phyloP scores from a whole-genome alignment of 352 stramenopile genomes.

The Globisporangium canariense region DNA sequence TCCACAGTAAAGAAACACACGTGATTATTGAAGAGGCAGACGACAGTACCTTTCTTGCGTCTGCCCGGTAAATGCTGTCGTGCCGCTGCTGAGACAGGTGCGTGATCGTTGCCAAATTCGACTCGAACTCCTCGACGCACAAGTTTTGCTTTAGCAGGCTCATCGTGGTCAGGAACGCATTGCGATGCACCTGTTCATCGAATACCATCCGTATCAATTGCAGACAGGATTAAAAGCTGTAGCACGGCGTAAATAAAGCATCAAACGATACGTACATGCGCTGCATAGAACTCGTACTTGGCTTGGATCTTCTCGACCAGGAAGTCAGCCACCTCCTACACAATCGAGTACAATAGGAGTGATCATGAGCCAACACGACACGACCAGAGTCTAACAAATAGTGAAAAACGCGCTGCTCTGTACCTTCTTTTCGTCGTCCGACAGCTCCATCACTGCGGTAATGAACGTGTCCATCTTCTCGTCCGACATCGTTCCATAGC shows the following conservation, averaged over 20 bases:
- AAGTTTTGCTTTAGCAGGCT: conserved; percentile 77
- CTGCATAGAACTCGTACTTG: conserved; percentile 81
- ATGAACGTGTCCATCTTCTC: conserved; percentile 74
- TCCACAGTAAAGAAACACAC: background rate
- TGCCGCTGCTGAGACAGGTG: conserved; percentile 82
- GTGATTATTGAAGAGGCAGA: background rate
- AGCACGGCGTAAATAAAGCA: background rate
- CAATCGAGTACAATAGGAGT: background rate
- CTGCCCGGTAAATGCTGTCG: conserved; percentile 76
- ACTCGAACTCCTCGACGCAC: conserved; percentile 74
- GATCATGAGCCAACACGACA: background rate
- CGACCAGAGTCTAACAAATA: background rate
- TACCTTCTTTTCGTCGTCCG: conserved; percentile 66
- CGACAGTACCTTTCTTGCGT: conserved; percentile 60
- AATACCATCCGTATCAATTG: background rate
- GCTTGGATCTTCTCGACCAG: conserved; percentile 84
- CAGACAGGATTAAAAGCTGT: background rate
- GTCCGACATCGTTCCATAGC: conserved; percentile 67
- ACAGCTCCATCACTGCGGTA: conserved; percentile 63
- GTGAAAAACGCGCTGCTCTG: background rate
- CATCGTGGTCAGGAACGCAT: conserved; percentile 67
- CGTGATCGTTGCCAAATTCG: conserved; percentile 75
- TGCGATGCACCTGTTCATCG: conserved; percentile 62
- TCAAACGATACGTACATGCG: conserved; percentile 35
- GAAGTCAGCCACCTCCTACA: conserved; percentile 69